Evolutionary conservation across 2,329 filamentous ascomycete genomes (phyloP), one percentile per base, ranked within the genome.

Genomic region (Microdochium paspali): DNA sequence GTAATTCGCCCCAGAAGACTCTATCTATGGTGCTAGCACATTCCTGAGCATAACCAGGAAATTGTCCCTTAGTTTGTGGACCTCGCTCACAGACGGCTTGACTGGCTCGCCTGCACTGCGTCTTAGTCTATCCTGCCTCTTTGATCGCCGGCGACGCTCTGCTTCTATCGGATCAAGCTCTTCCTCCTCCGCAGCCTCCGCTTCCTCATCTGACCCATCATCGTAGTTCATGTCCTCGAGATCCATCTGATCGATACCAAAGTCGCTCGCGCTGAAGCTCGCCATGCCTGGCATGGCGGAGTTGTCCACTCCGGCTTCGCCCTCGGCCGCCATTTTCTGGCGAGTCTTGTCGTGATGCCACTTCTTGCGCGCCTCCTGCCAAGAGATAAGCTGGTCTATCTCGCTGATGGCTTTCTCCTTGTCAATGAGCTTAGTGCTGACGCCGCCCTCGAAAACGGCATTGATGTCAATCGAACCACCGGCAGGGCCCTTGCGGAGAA

Each of bases 331-430:
- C 93, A 98, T 97, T 76, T 98, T 98, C 70, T 97, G 93, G 47
- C 90, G 75, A 9, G 93, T 98, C 75, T 98, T 98, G 68, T 95
- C 89, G 51, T 91, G 83, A 63, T 98, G 93, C 93, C 93, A 98
- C 69, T 91, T 91, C 76, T 98, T 97, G 47, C 93, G 77, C 39
- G 88, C 87, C 62, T 90, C 88, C 65, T 98, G 93, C 93, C 93
- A 98, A 44, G 84, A 76, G 56, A 98, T 93, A 45, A 98, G 73
- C 25, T 77, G 71, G 59, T 97, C 81, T 59, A 97, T 90, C 68
- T 98, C 93, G 3, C 69, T 69, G 9, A 90, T 80, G 0, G 86
- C 87, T 53, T 80, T 79, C 2, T 78, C 72, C 61, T 83, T 84
- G 62, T 96, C 78, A 46, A 98, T 70, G 46, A 74, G 64, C 6